phyloP scores from a whole-genome alignment of 176 grass and related monocot species.

The Saccharum officinarum region DNA sequence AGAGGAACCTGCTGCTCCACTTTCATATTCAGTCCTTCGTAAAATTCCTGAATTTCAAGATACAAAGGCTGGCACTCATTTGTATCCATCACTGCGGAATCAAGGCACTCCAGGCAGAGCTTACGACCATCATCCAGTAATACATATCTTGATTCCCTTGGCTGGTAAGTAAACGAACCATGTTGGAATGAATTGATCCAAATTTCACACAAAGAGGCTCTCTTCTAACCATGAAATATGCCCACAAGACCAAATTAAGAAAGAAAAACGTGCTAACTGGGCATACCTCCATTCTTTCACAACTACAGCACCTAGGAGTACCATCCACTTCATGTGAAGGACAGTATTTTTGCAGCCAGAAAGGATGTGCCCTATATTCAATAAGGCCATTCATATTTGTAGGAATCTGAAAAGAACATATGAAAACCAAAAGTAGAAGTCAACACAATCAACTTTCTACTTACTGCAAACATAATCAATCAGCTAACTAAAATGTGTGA shows the following conservation, averaged over 20 bases:
- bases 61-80: constrained; percentile 86
- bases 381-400: constrained; percentile 85
- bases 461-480: neutral
- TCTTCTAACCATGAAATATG: constrained; percentile 22
- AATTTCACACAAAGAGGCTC: neutral
- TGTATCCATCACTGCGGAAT: constrained; percentile 91
- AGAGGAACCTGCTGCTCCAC: constrained; percentile 91
- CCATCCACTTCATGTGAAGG: constrained; percentile 91
- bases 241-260: constrained; percentile 7
- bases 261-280: constrained; percentile 14
- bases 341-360: constrained; percentile 98
- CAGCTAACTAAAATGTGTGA: neutral
- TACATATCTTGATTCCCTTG: constrained; percentile 88
- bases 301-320: constrained; percentile 96
- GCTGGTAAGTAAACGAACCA: constrained; percentile 54
- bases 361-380: constrained; percentile 94
- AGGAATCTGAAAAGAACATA: constrained; percentile 67
- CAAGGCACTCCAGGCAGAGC: constrained; percentile 91
- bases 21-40: constrained; percentile 97
- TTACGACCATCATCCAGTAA: constrained; percentile 83
- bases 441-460: constrained; percentile 14
- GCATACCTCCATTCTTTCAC: constrained; percentile 95
- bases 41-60: constrained; percentile 89
- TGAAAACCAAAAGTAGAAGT: constrained; percentile 4
- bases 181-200: constrained; percentile 32